Base-by-base conservation (phyloP, 1,284 basidiomycete genomes). In the Cystobasidium slooffiae region DNA sequence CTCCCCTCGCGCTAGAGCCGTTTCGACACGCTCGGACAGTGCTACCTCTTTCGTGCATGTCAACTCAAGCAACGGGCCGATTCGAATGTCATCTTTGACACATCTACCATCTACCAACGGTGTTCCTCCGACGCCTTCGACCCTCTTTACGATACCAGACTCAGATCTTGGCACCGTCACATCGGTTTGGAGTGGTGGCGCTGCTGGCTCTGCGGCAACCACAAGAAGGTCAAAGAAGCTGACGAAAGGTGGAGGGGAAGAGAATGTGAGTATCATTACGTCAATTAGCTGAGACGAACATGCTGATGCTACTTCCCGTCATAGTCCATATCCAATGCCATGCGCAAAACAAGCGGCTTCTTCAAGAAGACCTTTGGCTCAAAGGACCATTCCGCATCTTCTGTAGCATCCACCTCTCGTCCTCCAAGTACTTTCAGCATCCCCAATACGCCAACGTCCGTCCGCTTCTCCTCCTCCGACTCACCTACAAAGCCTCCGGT, bases 261-360 rank as follows among this genome's bases (percentile, higher is more conserved):
- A 72, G 6, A 51, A 52, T 41, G 69, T 72, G 49, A 5, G 69
- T 41, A 2, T 16, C 9, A n/a, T 18, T 3, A 2, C 14, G 16
- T 56, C 9, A 44, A 37, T 1, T 14, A n/a, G 4, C 1, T 37
- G 31, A n/a, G 31, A 43, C 51, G n/a, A 22, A n/a, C 31, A 46
- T 22, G 37, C 66, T 56, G 24, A 31, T 43, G 14, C 62, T 49
- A 20, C 31, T 46, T 22, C 41, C 20, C 37, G 6, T 24, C 22
- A 9, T 55, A 74, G 72, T 51, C 56, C 53, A 74, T 75, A 16
- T 61, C 58, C 2, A 75, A 74, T 31, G 79, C 79, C 44, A 79
- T 80, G 79, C 74, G 78, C 9, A 78, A 77, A 51, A 80, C 79
- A 16, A 76, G 73, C 41, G 74, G 79, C 3, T 80, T 80, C 75